These are phyloP conservation scores for Ganoderma sinense DNA, from an alignment of 1,284 basidiomycete species.

Conservation along the genomic window DNA sequence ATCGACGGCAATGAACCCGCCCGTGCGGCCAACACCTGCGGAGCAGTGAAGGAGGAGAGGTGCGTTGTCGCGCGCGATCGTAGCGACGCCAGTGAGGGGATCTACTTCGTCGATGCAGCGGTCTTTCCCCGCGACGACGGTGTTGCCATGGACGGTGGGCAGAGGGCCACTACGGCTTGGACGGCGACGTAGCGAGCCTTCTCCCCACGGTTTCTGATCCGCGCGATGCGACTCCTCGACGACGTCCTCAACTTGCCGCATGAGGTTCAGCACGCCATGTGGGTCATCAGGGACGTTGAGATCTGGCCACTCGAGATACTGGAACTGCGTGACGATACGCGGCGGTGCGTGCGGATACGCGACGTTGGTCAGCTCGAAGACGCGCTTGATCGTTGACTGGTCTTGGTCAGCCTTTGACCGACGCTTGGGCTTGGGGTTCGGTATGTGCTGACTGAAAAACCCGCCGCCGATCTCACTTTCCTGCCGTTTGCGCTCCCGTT, in stretches of 20 bases:
- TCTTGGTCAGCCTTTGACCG: constrained; percentile 22
- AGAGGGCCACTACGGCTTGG: constrained; percentile 6
- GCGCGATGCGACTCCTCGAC: constrained; percentile 59
- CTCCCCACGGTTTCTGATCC: constrained; percentile 46
- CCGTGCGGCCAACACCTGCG: constrained; percentile 92
- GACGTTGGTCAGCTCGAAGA: constrained; percentile 72
- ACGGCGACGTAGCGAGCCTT: constrained; percentile 38
- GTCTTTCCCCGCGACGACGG: constrained; percentile 18
- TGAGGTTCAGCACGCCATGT: constrained; percentile 73
- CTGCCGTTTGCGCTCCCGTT: constrained; percentile 36
- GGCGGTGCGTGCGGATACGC: constrained; percentile 64
- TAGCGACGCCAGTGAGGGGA: constrained; percentile 56
- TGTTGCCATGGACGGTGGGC: constrained; percentile 10
- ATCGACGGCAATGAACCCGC: constrained; percentile 91
- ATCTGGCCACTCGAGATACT: constrained; percentile 94
- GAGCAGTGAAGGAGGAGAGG: constrained; percentile 85
- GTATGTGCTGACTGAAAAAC: constrained; percentile 36
- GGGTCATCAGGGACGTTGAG: constrained; percentile 92
- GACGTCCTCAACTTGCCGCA: constrained; percentile 67
- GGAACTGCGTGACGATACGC: constrained; percentile 79
- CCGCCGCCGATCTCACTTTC: constrained; percentile 43
- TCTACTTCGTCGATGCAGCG: constrained; percentile 46
- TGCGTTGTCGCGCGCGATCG: constrained; percentile 52
- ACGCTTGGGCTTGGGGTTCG: constrained; percentile 18
- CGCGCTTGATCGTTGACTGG: constrained; percentile 66